phyloP scores from a whole-genome alignment of 768 basidiomycete genomes.

The Sporobolomyces phaffii region DNA sequence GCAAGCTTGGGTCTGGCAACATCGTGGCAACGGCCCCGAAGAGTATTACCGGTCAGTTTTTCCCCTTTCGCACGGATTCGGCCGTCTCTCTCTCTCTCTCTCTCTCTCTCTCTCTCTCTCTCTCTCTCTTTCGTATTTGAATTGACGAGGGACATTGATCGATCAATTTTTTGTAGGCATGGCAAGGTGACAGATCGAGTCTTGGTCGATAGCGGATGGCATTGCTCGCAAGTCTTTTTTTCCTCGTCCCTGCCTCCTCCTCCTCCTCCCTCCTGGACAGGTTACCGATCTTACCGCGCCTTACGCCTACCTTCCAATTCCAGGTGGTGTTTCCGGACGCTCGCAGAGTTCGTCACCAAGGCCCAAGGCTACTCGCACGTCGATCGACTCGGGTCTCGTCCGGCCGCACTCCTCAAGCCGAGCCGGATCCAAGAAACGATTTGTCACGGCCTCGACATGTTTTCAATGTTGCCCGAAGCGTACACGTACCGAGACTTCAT shows the following conservation, averaged over 20 bases:
- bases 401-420: slow-evolving; percentile 53
- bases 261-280: background rate
- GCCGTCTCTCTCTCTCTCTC: too few species aligned
- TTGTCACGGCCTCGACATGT: slow-evolving; percentile 60
- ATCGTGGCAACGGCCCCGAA: slow-evolving; percentile 52
- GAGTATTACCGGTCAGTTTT: slow-evolving; percentile 49
- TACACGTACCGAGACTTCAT: slow-evolving; percentile 46
- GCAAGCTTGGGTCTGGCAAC: slow-evolving; percentile 57
- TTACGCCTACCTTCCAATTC: too few species aligned
- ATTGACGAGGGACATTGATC: too few species aligned
- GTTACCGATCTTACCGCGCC: background rate
- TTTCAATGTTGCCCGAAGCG: slow-evolving; percentile 60
- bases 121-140: too few species aligned
- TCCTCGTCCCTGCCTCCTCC: too few species aligned
- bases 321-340: slow-evolving; percentile 60
- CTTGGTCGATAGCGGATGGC: slow-evolving; percentile 63
- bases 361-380: slow-evolving; percentile 57
- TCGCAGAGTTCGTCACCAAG: slow-evolving; percentile 57
- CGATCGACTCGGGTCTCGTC: slow-evolving; percentile 54
- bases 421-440: slow-evolving; percentile 57
- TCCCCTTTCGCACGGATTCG: too few species aligned
- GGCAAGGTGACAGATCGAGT: slow-evolving; percentile 43
- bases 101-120: too few species aligned
- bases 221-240: slow-evolving; percentile 48
- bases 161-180: too few species aligned